phyloP scores from a whole-genome alignment of 2,329 filamentous ascomycete species.

The Nemania bipapillata region DNA sequence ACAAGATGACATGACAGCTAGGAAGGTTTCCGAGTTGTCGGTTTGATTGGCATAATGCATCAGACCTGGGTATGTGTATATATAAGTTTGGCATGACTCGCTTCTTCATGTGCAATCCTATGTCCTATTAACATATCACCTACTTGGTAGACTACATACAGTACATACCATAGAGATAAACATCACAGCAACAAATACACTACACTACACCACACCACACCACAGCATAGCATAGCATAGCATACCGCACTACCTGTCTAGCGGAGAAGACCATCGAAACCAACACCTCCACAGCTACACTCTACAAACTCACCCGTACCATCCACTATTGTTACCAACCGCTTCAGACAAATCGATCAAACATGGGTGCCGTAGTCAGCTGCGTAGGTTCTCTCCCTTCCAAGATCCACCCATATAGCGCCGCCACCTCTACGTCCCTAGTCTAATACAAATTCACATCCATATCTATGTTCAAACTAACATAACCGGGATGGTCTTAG shows the following conservation, averaged over 20 bases:
- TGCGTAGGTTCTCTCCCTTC: conserved; percentile 70
- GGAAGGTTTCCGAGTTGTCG: not conserved
- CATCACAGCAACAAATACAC: conserved; percentile 4
- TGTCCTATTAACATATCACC: not conserved
- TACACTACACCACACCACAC: too few species aligned
- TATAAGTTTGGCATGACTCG: conserved; percentile 28
- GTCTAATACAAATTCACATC: too few species aligned
- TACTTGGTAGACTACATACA: not conserved
- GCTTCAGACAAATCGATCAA: conserved; percentile 47
- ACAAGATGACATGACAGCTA: conserved; percentile 1
- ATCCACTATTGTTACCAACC: not conserved
- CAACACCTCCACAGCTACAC: conserved; percentile 27
- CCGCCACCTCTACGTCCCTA: too few species aligned
- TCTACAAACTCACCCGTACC: not conserved
- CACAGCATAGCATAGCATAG: too few species aligned
- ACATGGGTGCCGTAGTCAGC: conserved; percentile 85
- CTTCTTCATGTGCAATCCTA: not conserved
- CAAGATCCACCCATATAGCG: not conserved
- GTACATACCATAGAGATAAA: conserved; percentile 3
- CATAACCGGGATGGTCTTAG: conserved; percentile 54
- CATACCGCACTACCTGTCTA: conserved; percentile 9
- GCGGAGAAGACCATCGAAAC: conserved; percentile 5
- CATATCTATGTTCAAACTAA: too few species aligned
- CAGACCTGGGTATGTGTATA: conserved; percentile 15
- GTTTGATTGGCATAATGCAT: conserved; percentile 23